Conservation (phyloP, 306 rosid species). For the Urtica urens region DNA sequence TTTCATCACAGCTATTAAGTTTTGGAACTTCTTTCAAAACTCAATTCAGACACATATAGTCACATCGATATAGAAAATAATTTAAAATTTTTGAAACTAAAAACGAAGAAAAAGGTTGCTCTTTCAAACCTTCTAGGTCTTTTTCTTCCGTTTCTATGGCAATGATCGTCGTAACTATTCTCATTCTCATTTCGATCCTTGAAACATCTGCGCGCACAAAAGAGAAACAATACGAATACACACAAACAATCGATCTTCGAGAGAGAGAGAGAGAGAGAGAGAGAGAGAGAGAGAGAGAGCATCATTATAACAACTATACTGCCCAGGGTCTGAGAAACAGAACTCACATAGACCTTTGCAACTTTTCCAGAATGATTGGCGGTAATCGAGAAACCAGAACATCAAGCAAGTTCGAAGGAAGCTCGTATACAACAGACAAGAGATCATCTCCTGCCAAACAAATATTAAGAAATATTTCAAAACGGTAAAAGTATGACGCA, state of each 20-base stretch:
- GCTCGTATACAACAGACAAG: constrained; percentile 25
- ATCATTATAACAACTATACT: neutral
- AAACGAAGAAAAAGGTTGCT: constrained; percentile 10
- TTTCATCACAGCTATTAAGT: neutral
- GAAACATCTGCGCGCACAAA: constrained; percentile 32
- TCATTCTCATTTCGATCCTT: constrained; percentile 21
- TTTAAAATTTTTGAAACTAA: too few species aligned
- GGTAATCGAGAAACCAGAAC: constrained; percentile 32
- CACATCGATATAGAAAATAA: too few species aligned
- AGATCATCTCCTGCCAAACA: constrained; percentile 32
- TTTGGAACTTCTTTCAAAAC: neutral
- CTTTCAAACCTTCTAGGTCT: constrained; percentile 51
- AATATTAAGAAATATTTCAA: neutral
- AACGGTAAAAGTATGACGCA: neutral
- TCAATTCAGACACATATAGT: too few species aligned
- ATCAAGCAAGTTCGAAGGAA: constrained; percentile 42
- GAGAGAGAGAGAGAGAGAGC: neutral
- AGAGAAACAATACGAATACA: constrained; percentile 8
- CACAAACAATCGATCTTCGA: neutral
- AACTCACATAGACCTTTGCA: constrained; percentile 39
- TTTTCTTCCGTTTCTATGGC: constrained; percentile 39
- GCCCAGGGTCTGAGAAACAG: too few species aligned
- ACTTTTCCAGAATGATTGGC: constrained; percentile 39
- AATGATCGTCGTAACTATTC: constrained; percentile 20
- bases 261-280: neutral